Percentiles rank a stretch among this genome's conserved stretches.
Conservation (phyloP, 805 yeast species). For the Metahyphopichia silvanorum region DNA sequence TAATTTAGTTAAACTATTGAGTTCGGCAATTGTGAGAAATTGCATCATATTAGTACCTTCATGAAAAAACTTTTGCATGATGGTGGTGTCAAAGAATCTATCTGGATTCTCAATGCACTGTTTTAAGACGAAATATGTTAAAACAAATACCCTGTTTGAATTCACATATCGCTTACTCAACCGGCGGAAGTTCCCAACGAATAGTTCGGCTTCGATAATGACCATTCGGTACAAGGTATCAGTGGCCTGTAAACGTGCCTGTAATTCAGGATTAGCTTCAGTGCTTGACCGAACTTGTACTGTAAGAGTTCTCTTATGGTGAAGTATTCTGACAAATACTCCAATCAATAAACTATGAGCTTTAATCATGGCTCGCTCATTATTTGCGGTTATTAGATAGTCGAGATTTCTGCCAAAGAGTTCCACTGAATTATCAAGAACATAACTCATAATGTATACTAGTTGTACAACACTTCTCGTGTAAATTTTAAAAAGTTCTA, state of each 20-base stretch:
- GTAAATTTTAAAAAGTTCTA: slow-evolving; percentile 40
- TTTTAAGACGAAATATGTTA: slow-evolving; percentile 36
- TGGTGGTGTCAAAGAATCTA: slow-evolving; percentile 29
- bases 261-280: slow-evolving; percentile 9
- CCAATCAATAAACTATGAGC: slow-evolving; percentile 37
- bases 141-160: slow-evolving; percentile 38
- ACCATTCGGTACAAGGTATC: slow-evolving; percentile 29
- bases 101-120: slow-evolving; percentile 42
- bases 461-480: slow-evolving; percentile 39
- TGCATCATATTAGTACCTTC: slow-evolving; percentile 39
- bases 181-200: slow-evolving; percentile 39
- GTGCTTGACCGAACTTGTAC: slow-evolving; percentile 9
- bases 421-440: slow-evolving; percentile 39
- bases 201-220: slow-evolving; percentile 37
- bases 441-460: slow-evolving; percentile 41
- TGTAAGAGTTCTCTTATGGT: slow-evolving; percentile 32
- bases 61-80: slow-evolving; percentile 25
- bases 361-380: slow-evolving; percentile 39
- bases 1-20: slow-evolving; percentile 30
- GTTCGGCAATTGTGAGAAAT: slow-evolving; percentile 32
- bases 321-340: slow-evolving; percentile 36
- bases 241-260: slow-evolving; percentile 25
- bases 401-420: slow-evolving; percentile 40
- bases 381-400: slow-evolving; percentile 31
- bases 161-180: slow-evolving; percentile 36